Evolutionary conservation across 371 early-diverging fungal species (phyloP), one percentile per base, ranked within the genome.

Genomic region (Circinella minor): DNA sequence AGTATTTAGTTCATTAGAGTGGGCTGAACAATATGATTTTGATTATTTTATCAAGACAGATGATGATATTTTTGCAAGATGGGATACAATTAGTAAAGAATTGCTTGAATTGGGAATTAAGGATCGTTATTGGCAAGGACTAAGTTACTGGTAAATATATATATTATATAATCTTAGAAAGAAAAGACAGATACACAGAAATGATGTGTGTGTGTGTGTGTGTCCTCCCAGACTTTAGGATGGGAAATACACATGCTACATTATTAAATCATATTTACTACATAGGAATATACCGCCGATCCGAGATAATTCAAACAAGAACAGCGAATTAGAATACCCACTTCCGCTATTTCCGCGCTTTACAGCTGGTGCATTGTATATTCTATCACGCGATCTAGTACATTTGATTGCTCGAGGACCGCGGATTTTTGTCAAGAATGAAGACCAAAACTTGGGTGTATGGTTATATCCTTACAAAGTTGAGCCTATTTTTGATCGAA

Each of bases 41-140:
- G 89, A 88, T 65, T 88, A 87, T 63, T 71, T 90, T 36, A 76
- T 89, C 67, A 90, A 90, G 76, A 89, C 90, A 3, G 86, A 90
- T 64, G 89, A 90, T 48, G 89, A 90, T 72, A 85, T 89, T 20
- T 90, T 90, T 78, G 85, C 86, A 20, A 77, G 89, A 37, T 88
- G 88, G 88, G 89, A 90, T 63, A 86, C 85, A 6, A 78, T 90
- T 61, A 79, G 80, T 11, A 71, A 76, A 5, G 90, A 90, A 67
- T 67, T 90, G 37, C 72, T 79, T 43, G 74, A 77, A 4, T 74
- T 85, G 17, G 90, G 89, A 10, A 78, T 81, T 7, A 76, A 75
- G 17, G 69, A 81, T 20, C 84, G 87, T 37, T 90, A 89, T 62
- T 90, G 89, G 90, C 82, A 83, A 63, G 89, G 89, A 36, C 76